Conservation (phyloP, 257 asterid species). For the Gentiana straminea region DNA sequence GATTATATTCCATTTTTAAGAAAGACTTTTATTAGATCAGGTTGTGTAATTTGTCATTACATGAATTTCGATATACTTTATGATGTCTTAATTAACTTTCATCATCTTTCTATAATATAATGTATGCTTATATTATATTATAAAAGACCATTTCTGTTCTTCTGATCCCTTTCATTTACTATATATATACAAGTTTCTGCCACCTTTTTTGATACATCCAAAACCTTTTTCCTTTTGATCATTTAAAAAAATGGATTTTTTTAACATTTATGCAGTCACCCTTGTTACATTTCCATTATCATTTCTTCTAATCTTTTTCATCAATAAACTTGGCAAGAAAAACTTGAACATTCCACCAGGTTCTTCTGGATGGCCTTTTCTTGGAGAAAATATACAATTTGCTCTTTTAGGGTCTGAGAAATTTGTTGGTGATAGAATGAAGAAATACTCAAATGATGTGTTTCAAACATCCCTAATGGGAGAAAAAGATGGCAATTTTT, state of each 20-base stretch:
- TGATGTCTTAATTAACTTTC: background rate
- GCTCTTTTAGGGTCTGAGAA: no score
- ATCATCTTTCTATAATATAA: no score
- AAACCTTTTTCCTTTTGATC: no score
- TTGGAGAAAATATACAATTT: background rate
- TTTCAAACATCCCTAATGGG: slow-evolving; percentile 4
- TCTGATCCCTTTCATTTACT: background rate
- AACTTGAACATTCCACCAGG: slow-evolving; percentile 1
- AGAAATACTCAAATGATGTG: no score
- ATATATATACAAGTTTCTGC: background rate
- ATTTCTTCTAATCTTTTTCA: background rate
- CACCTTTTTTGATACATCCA: background rate
- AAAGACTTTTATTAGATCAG: no score
- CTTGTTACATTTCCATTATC: background rate
- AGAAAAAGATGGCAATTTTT: slow-evolving; percentile 14
- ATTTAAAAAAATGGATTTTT: background rate
- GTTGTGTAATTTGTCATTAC: no score
- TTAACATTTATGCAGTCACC: background rate
- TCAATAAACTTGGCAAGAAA: background rate
- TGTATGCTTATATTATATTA: no score
- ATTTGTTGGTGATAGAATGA: no score
- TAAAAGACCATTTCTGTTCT: background rate
- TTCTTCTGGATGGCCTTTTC: slow-evolving; percentile 4
- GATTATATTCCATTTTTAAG: no score
- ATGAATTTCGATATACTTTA: background rate